Percentiles rank a stretch among this genome's conserved stretches.
Evolutionary conservation across 208 protist species (phyloP).

Genomic region (Leishmania lainsoni): DNA sequence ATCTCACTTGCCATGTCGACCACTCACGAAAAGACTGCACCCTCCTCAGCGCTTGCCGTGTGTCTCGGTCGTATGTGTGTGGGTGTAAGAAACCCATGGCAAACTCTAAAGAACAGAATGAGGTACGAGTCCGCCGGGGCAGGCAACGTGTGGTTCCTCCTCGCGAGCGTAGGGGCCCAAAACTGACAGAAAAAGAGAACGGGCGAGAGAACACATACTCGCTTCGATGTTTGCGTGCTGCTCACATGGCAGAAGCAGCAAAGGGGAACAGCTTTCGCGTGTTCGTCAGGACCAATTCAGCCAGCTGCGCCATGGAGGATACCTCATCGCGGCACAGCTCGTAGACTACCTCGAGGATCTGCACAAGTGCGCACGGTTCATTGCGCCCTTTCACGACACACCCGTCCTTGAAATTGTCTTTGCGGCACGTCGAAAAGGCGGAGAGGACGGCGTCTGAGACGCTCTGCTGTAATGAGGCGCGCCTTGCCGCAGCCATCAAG

Average conservation of each 20-base stretch:
- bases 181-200: neutral
- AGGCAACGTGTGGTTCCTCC: neutral
- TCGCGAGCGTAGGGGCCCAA: neutral
- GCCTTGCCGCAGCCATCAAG: constrained; percentile 23
- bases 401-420: constrained; percentile 74
- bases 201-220: neutral
- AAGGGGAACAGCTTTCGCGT: constrained; percentile 69
- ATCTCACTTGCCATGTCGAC: neutral
- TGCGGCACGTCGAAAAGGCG: constrained; percentile 45
- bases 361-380: constrained; percentile 69
- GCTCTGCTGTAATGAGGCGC: constrained; percentile 12
- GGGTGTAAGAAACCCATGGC: neutral
- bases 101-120: neutral
- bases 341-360: constrained; percentile 73
- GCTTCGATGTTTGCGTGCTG: neutral
- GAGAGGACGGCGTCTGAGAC: constrained; percentile 47
- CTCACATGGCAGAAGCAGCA: neutral
- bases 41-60: neutral
- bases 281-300: constrained; percentile 49
- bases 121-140: neutral
- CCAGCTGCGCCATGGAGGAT: constrained; percentile 49
- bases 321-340: constrained; percentile 55
- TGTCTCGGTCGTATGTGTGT: neutral
- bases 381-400: constrained; percentile 68
- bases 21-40: neutral